These are phyloP conservation scores for Ophiocytium majus DNA, from an alignment of 352 stramenopile genomes.

Conservation along the genomic window DNA sequence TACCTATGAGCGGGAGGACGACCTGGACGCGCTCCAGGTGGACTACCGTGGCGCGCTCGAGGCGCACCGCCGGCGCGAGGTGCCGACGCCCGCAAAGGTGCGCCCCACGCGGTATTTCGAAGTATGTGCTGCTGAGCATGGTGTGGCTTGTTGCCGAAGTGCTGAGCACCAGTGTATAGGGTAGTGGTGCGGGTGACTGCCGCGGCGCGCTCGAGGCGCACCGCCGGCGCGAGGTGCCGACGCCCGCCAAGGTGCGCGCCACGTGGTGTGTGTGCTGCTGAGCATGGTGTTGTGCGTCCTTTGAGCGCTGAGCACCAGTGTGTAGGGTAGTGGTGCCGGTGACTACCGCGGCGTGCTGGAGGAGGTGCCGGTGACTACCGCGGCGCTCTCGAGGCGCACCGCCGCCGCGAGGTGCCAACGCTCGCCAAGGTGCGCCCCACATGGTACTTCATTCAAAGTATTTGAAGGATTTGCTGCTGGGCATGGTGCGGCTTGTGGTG, in stretches of 20 bases:
- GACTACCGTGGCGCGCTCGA: constrained; percentile 32
- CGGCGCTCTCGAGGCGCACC: not conserved
- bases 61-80: constrained; percentile 29
- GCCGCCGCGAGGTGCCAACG: not conserved
- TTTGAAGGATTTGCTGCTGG: too few relatives aligned
- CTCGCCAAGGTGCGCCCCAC: constrained; percentile 9
- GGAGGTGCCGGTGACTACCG: too few relatives aligned
- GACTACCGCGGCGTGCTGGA: too few relatives aligned
- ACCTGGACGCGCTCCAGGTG: constrained; percentile 46
- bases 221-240: not conserved
- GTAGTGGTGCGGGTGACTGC: constrained; percentile 1
- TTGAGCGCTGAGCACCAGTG: constrained; percentile 22
- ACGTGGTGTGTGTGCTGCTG: too few relatives aligned
- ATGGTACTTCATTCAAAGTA: too few relatives aligned
- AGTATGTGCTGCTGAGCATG: too few relatives aligned
- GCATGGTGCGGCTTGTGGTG: too few relatives aligned
- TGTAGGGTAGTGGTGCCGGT: not conserved
- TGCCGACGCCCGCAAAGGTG: not conserved
- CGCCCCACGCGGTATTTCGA: too few relatives aligned
- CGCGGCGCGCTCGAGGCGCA: not conserved
- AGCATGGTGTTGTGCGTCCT: too few relatives aligned
- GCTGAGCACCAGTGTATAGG: constrained; percentile 21
- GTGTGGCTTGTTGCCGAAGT: too few relatives aligned
- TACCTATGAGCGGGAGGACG: constrained; percentile 58
- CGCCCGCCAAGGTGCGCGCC: constrained; percentile 13